phyloP scores from a whole-genome alignment of 192 early-diverging fungal genomes.

The Entophlyctis luteolus region DNA sequence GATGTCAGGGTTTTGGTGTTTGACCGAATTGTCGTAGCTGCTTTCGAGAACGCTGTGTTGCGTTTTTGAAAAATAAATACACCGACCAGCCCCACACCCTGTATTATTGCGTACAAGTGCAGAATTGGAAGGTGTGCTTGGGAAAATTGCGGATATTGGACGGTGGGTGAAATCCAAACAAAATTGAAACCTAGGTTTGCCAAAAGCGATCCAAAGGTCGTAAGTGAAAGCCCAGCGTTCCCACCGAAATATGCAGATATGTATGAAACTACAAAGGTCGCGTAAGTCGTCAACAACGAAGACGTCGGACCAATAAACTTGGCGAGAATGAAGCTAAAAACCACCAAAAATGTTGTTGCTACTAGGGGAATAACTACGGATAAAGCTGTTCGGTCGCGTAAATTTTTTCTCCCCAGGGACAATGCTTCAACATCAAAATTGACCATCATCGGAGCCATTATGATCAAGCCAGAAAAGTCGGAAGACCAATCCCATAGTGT shows the following conservation, averaged over 20 bases:
- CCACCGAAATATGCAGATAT: slow-evolving; percentile 14
- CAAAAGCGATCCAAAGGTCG: neutral
- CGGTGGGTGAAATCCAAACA: neutral
- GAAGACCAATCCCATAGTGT: neutral
- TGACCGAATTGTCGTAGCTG: neutral
- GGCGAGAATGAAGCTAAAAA: neutral
- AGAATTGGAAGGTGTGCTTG: neutral
- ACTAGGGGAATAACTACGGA: neutral
- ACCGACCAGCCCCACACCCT: neutral
- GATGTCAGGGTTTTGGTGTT: neutral
- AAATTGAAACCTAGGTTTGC: slow-evolving; percentile 13
- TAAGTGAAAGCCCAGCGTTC: neutral
- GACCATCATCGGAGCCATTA: slow-evolving; percentile 1
- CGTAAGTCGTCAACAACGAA: neutral
- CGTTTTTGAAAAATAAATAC: neutral
- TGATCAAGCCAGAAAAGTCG: slow-evolving; percentile 8
- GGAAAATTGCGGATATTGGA: neutral
- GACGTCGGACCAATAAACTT: neutral
- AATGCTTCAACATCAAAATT: neutral
- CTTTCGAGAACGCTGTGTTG: neutral
- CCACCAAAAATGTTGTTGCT: neutral
- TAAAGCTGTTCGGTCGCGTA: neutral
- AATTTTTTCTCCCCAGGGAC: too few species aligned
- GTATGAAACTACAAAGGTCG: neutral
- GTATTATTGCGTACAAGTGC: slow-evolving; percentile 10